phyloP scores from a whole-genome alignment of 116 monocot genomes.

The Posidonia oceanica region DNA sequence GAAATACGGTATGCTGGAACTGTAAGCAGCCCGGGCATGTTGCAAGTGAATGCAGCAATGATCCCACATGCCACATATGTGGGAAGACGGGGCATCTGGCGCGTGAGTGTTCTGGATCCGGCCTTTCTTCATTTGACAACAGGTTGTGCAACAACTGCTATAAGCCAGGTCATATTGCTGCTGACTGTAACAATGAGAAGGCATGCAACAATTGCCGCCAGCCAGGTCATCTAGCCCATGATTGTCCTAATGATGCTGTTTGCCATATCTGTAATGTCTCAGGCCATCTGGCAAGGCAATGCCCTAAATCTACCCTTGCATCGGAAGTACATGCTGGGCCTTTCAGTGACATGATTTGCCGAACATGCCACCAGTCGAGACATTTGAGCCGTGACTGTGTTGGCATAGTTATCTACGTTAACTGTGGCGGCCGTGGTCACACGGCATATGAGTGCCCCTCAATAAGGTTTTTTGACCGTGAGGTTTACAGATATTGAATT shows the following conservation, averaged over 20 bases:
- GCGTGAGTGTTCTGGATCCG: constrained; percentile 41
- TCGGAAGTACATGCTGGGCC: constrained; percentile 34
- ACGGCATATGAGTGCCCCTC: constrained; percentile 17
- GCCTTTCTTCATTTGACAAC: constrained; percentile 10
- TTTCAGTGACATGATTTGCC: constrained; percentile 27
- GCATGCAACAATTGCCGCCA: constrained; percentile 70
- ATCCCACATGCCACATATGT: constrained; percentile 58
- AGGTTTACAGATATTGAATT: not conserved
- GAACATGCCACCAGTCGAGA: constrained; percentile 36
- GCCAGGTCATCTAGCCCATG: constrained; percentile 63
- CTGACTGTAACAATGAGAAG: constrained; percentile 50
- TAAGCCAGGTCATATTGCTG: constrained; percentile 52
- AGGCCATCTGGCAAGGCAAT: constrained; percentile 55
- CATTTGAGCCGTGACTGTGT: constrained; percentile 43
- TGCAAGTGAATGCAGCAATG: constrained; percentile 52
- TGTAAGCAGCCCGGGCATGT: constrained; percentile 69
- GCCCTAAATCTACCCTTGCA: constrained; percentile 33
- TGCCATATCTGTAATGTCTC: constrained; percentile 69
- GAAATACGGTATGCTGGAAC: constrained; percentile 59
- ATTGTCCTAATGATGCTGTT: constrained; percentile 56
- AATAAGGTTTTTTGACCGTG: constrained; percentile 8
- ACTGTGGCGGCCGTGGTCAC: constrained; percentile 22
- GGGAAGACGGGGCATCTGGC: constrained; percentile 64
- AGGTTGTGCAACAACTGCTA: constrained; percentile 75
- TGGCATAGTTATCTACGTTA: constrained; percentile 21